Percentiles rank a stretch among this genome's conserved stretches.
These are phyloP conservation scores for Haplosporangium gracile DNA, from an alignment of 192 early-diverging fungal species.

Conservation along the genomic window DNA sequence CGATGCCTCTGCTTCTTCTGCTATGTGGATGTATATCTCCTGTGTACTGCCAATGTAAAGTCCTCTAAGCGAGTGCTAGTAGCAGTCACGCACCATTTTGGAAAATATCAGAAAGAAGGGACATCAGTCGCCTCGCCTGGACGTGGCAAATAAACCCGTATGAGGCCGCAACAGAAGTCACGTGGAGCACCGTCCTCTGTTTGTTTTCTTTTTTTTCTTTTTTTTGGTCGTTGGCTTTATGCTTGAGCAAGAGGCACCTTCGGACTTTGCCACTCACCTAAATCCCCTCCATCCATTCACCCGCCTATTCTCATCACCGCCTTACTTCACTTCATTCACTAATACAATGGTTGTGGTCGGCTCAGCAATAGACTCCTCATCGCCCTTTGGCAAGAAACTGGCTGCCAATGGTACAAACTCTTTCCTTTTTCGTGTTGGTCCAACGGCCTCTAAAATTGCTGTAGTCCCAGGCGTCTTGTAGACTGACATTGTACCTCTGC, in stretches of 20 bases:
- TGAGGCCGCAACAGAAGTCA: not conserved
- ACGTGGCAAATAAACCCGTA: not conserved
- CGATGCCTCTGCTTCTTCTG: not conserved
- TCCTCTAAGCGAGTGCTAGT: constrained; percentile 12
- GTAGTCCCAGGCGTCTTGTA: not conserved
- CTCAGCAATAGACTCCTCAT: constrained; percentile 47
- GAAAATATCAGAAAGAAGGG: constrained; percentile 44
- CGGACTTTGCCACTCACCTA: constrained; percentile 2
- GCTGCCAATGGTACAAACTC: constrained; percentile 75
- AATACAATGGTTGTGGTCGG: constrained; percentile 40
- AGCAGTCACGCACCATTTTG: constrained; percentile 47
- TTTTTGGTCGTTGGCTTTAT: not conserved
- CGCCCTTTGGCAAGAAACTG: constrained; percentile 74
- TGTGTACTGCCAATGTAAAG: not conserved
- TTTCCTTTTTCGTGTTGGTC: not conserved
- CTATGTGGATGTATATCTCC: not conserved
- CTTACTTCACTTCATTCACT: not conserved
- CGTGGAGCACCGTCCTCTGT: constrained; percentile 4
- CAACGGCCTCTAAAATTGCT: not conserved
- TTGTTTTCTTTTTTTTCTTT: constrained; percentile 42
- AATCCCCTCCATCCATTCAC: not conserved
- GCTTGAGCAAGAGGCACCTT: not conserved
- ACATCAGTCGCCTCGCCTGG: constrained; percentile 7
- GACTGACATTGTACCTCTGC: not conserved
- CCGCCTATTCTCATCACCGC: not conserved